phyloP scores from a whole-genome alignment of 2,329 filamentous ascomycete genomes.

The Myriosclerotinia curreyana region DNA sequence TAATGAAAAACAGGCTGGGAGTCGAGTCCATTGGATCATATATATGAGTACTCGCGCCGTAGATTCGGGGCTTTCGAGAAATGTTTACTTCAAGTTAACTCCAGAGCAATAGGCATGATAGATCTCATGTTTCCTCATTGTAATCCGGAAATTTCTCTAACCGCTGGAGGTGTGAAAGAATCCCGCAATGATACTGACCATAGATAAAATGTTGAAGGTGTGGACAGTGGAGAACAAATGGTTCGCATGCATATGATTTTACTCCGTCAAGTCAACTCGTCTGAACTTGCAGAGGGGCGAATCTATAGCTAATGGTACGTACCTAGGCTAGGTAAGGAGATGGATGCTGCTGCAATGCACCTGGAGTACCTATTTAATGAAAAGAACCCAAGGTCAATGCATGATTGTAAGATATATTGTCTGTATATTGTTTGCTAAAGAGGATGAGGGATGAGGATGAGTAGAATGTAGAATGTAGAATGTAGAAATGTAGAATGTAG shows the following conservation, averaged over 20 bases:
- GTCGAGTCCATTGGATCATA: too few species aligned
- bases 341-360: too few species aligned
- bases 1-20: background rate
- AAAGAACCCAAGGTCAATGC: background rate
- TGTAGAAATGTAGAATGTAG: background rate
- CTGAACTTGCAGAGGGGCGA: background rate
- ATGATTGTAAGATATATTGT: too few species aligned
- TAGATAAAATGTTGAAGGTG: background rate
- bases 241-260: slow-evolving; percentile 15
- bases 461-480: too few species aligned
- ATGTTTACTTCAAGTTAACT: background rate
- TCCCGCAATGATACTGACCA: background rate
- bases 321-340: too few species aligned
- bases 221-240: slow-evolving; percentile 18
- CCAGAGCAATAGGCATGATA: background rate
- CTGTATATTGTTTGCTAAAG: too few species aligned
- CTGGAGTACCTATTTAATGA: too few species aligned
- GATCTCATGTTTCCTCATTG: background rate
- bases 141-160: slow-evolving; percentile 11
- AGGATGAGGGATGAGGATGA: too few species aligned
- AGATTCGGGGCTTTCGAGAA: background rate
- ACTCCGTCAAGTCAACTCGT: background rate
- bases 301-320: too few species aligned
- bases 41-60: slow-evolving; percentile 1
- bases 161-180: slow-evolving; percentile 8